Percentiles rank a stretch among this genome's conserved stretches.
Evolutionary conservation across 2,329 filamentous ascomycete genomes (phyloP).

Genomic region (Pyrenochaeta sp.): DNA sequence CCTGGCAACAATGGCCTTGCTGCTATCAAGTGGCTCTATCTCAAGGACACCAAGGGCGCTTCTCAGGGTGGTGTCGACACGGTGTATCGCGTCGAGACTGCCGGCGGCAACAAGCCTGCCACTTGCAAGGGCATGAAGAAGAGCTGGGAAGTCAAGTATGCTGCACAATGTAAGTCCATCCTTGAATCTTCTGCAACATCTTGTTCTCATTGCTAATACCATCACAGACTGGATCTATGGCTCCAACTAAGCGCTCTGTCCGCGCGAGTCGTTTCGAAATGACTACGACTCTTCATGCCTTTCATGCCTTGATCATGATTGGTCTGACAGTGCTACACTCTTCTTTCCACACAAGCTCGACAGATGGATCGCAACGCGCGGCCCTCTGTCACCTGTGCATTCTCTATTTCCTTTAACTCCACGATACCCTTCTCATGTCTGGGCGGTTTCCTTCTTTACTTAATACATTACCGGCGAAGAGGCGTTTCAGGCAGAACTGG

Average conservation of each 20-base stretch:
- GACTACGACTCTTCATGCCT: slow-evolving; percentile 7
- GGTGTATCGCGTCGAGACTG: slow-evolving; percentile 59
- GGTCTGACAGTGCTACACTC: slow-evolving; percentile 4
- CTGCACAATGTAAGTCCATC: slow-evolving; percentile 43
- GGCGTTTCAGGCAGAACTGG: slow-evolving; percentile 1
- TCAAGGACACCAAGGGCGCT: slow-evolving; percentile 49
- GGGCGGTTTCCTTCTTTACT: neutral
- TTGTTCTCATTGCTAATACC: slow-evolving; percentile 38
- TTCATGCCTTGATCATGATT: slow-evolving; percentile 5
- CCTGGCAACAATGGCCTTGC: slow-evolving; percentile 45
- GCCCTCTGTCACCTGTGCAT: neutral
- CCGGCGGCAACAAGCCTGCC: slow-evolving; percentile 52
- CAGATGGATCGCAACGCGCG: neutral
- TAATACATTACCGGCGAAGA: neutral
- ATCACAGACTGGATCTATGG: slow-evolving; percentile 55
- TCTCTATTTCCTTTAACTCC: slow-evolving; percentile 7
- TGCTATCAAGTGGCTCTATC: slow-evolving; percentile 57
- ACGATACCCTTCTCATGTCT: slow-evolving; percentile 21
- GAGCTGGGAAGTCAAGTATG: slow-evolving; percentile 52
- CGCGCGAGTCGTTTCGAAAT: slow-evolving; percentile 15
- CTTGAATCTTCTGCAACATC: neutral
- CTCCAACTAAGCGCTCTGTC: slow-evolving; percentile 27
- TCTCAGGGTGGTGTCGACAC: slow-evolving; percentile 51
- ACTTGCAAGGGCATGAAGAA: slow-evolving; percentile 47
- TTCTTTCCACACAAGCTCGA: neutral